Conservation (phyloP, 345 rosid genomes). For the Combretum micranthum region DNA sequence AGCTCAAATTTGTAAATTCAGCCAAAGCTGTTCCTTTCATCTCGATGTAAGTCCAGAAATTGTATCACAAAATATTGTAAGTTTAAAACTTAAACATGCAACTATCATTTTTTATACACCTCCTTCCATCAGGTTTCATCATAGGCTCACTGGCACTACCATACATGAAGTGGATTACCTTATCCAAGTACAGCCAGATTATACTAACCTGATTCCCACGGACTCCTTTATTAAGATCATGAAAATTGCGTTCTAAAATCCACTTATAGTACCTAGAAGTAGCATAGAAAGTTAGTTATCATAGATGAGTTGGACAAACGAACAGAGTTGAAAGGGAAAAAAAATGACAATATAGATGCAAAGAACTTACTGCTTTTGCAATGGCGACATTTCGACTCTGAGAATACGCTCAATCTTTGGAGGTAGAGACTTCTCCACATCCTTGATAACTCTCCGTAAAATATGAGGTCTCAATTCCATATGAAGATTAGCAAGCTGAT, state of each 20-base stretch:
- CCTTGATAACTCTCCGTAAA: conserved; percentile 95
- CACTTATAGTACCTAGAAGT: conserved; percentile 90
- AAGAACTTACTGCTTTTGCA: conserved; percentile 86
- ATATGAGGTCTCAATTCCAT: conserved; percentile 98
- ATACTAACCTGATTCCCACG: conserved; percentile 94
- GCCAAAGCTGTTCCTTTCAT: background rate
- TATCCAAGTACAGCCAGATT: background rate
- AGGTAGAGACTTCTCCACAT: conserved; percentile 98
- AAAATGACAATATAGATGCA: background rate
- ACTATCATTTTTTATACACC: too few relatives aligned
- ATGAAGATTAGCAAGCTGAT: conserved; percentile 96
- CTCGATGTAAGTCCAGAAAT: too few relatives aligned
- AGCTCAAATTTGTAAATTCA: background rate
- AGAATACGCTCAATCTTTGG: conserved; percentile 98
- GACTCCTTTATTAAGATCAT: conserved; percentile 96
- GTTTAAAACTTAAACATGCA: too few relatives aligned
- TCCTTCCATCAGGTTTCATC: too few relatives aligned
- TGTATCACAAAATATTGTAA: too few relatives aligned
- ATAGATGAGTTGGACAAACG: background rate
- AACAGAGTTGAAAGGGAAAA: conserved; percentile 1
- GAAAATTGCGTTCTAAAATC: conserved; percentile 98
- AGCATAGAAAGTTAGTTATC: background rate
- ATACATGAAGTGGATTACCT: too few relatives aligned
- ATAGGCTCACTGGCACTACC: too few relatives aligned
- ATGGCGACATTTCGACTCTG: conserved; percentile 99